Evolutionary conservation across 305 asterid species (phyloP), one percentile per base, ranked within the genome.

Genomic region (Fraxinus albicans): DNA sequence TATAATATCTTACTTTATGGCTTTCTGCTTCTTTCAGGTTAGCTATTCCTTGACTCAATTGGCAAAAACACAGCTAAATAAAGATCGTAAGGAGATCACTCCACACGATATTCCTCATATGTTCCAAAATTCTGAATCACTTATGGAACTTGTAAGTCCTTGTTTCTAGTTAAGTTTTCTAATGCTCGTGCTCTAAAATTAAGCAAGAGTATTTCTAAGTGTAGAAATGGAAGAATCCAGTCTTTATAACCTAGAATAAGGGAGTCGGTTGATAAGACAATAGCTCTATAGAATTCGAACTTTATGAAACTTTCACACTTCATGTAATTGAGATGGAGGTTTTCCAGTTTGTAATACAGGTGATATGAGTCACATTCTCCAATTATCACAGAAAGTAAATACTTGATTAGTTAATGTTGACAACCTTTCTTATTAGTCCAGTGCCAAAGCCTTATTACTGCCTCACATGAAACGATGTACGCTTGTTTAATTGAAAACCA

Each of bases 21-120:
- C 74, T 79, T 78, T 85, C 83, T 83, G 67, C 85, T 75, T 84
- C 78, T 78, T 87, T 82, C 94, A 97, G 99, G 98, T 94, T 80
- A 95, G 98, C 89, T 97, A 93, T 91, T 95, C 99, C 86, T 84
- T 97, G 93, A 93, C 99, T 67, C 93, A 97, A 79, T 93, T 97
- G 76, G 90, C 97, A 34, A 95, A 93, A 89, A 91, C 95, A 79
- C 99, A 91, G 88, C 95, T 97, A 82, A 90, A 92, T 79, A 93
- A 91, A 87, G 97, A 94, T 73, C 93, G 97, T 17, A 92, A 88
- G 91, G 99, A 95, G 91, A 88, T 94, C 79, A 84, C 93, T 77
- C 98, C 99, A 42, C 94, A 90, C 29, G 98, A 95, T 81, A 92
- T 97, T 82, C 98, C 94, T 65, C 88, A 27, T 84, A 89, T 95